phyloP scores from a whole-genome alignment of 1,139 yeast genomes.

The Sugiyamaella grinbergsii region DNA sequence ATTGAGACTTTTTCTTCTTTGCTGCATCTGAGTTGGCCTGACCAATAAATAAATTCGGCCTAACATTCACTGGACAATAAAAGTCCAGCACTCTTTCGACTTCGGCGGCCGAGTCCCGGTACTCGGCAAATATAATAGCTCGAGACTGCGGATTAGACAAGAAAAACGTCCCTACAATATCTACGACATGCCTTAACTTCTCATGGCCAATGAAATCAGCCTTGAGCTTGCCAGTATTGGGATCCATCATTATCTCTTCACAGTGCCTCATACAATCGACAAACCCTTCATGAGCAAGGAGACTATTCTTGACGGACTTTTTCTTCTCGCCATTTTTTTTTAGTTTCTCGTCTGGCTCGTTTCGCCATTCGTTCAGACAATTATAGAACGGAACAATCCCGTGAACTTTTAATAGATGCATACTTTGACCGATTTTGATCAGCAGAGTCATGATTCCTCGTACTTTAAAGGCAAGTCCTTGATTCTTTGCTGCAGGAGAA shows the following conservation, averaged over 20 bases:
- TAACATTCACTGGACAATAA: slow-evolving; percentile 46
- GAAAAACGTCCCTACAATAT: slow-evolving; percentile 61
- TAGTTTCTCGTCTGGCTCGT: slow-evolving; percentile 15
- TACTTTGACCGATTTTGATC: slow-evolving; percentile 68
- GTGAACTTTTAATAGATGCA: slow-evolving; percentile 61
- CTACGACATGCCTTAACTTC: slow-evolving; percentile 62
- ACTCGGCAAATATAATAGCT: slow-evolving; percentile 84
- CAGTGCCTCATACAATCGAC: slow-evolving; percentile 50
- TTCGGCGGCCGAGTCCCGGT: slow-evolving; percentile 86
- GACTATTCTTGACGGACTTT: slow-evolving; percentile 35
- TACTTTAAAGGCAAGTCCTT: slow-evolving; percentile 34
- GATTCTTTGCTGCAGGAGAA: slow-evolving; percentile 32
- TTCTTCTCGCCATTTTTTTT: slow-evolving; percentile 18
- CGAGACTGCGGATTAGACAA: slow-evolving; percentile 49
- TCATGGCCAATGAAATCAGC: slow-evolving; percentile 66
- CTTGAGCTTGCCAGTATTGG: slow-evolving; percentile 31
- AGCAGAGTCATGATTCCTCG: slow-evolving; percentile 51
- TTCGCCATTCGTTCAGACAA: slow-evolving; percentile 38
- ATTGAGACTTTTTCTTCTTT: slow-evolving; percentile 13
- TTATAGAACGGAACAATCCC: slow-evolving; percentile 78
- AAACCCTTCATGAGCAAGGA: slow-evolving; percentile 57
- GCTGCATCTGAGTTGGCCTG: slow-evolving; percentile 54
- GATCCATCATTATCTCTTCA: slow-evolving; percentile 41
- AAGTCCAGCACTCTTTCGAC: slow-evolving; percentile 68
- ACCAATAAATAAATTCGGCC: slow-evolving; percentile 90